These are phyloP conservation scores for Bathelium albidoporum DNA, from an alignment of 495 filamentous ascomycete species.

Conservation along the genomic window DNA sequence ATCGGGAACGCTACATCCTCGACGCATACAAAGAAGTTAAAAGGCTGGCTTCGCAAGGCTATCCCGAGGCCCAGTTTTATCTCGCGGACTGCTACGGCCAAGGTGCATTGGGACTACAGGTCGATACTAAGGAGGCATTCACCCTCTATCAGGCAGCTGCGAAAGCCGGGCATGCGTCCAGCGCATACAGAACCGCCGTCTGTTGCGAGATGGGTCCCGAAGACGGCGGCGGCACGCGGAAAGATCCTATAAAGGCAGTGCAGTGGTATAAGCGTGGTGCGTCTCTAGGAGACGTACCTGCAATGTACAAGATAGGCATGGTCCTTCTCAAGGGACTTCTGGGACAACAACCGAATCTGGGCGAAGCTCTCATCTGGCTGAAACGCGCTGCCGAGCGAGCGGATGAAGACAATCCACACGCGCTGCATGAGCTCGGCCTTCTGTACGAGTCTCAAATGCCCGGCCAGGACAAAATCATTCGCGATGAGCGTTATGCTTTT, in stretches of 20 bases:
- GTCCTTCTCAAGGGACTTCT: slow-evolving; percentile 90
- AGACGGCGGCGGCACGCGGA: slow-evolving; percentile 81
- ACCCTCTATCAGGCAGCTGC: slow-evolving; percentile 86
- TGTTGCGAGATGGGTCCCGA: slow-evolving; percentile 96
- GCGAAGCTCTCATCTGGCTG: slow-evolving; percentile 81
- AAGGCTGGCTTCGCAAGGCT: slow-evolving; percentile 58
- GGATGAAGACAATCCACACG: slow-evolving; percentile 85
- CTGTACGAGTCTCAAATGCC: slow-evolving; percentile 60
- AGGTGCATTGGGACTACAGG: slow-evolving; percentile 56
- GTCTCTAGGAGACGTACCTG: slow-evolving; percentile 75
- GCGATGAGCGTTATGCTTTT: slow-evolving; percentile 68
- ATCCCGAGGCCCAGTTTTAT: slow-evolving; percentile 86
- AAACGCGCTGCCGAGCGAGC: slow-evolving; percentile 87
- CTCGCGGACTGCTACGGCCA: slow-evolving; percentile 82
- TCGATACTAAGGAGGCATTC: slow-evolving; percentile 84
- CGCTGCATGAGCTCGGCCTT: slow-evolving; percentile 81
- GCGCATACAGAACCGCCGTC: slow-evolving; percentile 89
- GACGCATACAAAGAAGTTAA: slow-evolving; percentile 87
- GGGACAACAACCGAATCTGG: slow-evolving; percentile 71
- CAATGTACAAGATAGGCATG: slow-evolving; percentile 98
- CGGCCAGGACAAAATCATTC: slow-evolving; percentile 51
- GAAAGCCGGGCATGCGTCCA: slow-evolving; percentile 72
- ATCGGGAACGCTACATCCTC: slow-evolving; percentile 69
- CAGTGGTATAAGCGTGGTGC: slow-evolving; percentile 97
- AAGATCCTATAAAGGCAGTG: slow-evolving; percentile 84